phyloP scores from a whole-genome alignment of 345 rosid species.

The Erucastrum elatum region DNA sequence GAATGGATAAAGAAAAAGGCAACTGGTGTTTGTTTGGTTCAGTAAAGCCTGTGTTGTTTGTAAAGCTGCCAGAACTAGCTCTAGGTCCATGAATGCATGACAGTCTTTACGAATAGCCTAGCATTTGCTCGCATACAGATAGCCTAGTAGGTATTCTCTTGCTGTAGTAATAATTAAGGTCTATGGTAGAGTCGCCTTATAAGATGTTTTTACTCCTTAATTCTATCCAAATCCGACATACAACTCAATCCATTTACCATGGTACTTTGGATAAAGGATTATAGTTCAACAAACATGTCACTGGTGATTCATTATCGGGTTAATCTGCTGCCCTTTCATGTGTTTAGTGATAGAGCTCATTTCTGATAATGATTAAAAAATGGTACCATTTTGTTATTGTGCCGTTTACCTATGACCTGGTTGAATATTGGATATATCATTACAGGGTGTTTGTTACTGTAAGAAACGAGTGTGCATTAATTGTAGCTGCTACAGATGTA shows the following conservation, averaged over 20 bases:
- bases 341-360: constrained; percentile 17
- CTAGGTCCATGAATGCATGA: constrained; percentile 13
- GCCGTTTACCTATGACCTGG: constrained; percentile 7
- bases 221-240: background rate
- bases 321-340: background rate
- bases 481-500: constrained; percentile 9
- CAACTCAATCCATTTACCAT: constrained; percentile 14
- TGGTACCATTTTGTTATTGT: constrained; percentile 8
- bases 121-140: constrained; percentile 6
- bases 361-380: background rate
- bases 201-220: background rate
- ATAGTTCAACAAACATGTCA: background rate
- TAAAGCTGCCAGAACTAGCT: constrained; percentile 21
- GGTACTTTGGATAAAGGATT: background rate
- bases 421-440: background rate
- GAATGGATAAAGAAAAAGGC: background rate
- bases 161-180: background rate
- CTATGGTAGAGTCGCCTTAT: background rate
- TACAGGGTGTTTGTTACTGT: background rate
- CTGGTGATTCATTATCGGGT: background rate
- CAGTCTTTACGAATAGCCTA: constrained; percentile 6
- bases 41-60: background rate
- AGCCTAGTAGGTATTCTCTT: constrained; percentile 11
- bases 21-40: background rate
- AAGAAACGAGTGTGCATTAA: background rate